phyloP scores from a whole-genome alignment of 116 monocot genomes.

The Posidonia oceanica region DNA sequence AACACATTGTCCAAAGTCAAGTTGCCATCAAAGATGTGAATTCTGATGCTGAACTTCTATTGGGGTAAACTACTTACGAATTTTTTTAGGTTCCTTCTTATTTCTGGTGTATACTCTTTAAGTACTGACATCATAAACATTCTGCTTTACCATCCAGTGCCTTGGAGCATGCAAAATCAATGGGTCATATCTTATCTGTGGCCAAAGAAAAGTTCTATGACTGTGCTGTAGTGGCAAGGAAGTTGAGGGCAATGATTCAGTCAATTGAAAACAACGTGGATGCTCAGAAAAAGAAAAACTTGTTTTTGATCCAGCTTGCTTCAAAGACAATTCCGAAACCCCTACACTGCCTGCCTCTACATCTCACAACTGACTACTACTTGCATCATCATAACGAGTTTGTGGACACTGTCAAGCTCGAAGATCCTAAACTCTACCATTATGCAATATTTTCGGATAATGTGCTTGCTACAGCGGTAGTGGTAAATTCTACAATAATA shows the following conservation, averaged over 20 bases:
- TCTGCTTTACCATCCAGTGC: slow-evolving; percentile 27
- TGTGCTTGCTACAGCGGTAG: slow-evolving; percentile 85
- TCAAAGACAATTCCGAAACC: slow-evolving; percentile 81
- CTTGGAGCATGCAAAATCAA: slow-evolving; percentile 44
- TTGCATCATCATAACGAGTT: slow-evolving; percentile 16
- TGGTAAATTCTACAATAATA: slow-evolving; percentile 61
- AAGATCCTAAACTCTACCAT: slow-evolving; percentile 65
- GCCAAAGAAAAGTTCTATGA: slow-evolving; percentile 55
- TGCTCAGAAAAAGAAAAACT: slow-evolving; percentile 46
- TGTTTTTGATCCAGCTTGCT: slow-evolving; percentile 73
- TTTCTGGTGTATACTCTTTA: neutral
- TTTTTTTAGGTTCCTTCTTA: neutral
- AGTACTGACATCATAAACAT: neutral
- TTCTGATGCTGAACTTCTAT: slow-evolving; percentile 47
- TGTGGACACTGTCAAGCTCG: slow-evolving; percentile 31
- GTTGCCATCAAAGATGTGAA: slow-evolving; percentile 50
- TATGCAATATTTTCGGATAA: slow-evolving; percentile 97
- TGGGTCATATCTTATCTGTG: slow-evolving; percentile 50
- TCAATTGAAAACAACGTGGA: slow-evolving; percentile 40
- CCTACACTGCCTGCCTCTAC: slow-evolving; percentile 63
- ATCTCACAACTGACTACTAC: slow-evolving; percentile 70
- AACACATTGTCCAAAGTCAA: slow-evolving; percentile 50
- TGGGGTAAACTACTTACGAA: slow-evolving; percentile 25
- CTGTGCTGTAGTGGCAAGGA: slow-evolving; percentile 35
- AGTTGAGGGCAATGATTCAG: slow-evolving; percentile 70